These are phyloP conservation scores for Beauveria sp. DNA, from an alignment of 2,329 filamentous ascomycete genomes.

Conservation along the genomic window DNA sequence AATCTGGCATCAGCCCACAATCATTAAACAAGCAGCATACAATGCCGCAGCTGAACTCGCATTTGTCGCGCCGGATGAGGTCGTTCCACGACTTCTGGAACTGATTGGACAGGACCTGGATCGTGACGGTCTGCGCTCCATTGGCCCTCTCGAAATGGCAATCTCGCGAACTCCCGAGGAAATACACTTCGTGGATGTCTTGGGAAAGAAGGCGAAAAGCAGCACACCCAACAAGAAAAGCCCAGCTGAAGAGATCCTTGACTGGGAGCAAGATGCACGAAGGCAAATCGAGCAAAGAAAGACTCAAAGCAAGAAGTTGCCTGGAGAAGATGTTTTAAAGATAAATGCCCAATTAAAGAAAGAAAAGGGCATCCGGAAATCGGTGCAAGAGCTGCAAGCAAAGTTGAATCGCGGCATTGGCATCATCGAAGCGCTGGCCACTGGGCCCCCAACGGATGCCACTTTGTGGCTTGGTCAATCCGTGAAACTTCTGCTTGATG, in stretches of 20 bases:
- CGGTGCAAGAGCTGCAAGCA: conserved; percentile 62
- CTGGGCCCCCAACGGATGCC: conserved; percentile 82
- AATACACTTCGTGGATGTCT: conserved; percentile 80
- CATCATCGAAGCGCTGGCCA: conserved; percentile 73
- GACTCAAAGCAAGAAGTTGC: conserved; percentile 83
- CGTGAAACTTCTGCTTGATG: conserved; percentile 62
- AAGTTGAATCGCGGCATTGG: conserved; percentile 76
- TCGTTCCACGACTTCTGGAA: conserved; percentile 67
- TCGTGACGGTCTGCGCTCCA: conserved; percentile 56
- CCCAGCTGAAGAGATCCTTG: conserved; percentile 91
- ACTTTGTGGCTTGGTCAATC: conserved; percentile 82
- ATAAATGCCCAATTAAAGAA: conserved; percentile 87
- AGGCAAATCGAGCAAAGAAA: conserved; percentile 88
- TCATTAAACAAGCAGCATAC: conserved; percentile 63
- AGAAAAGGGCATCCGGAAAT: conserved; percentile 68
- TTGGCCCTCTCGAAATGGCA: conserved; percentile 82
- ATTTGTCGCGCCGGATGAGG: conserved; percentile 80
- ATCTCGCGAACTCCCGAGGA: conserved; percentile 90
- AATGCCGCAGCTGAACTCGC: conserved; percentile 83
- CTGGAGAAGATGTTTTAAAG: conserved; percentile 79
- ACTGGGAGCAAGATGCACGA: conserved; percentile 93
- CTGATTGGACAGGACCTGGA: conserved; percentile 70
- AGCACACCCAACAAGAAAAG: conserved; percentile 74
- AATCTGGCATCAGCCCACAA: conserved; percentile 19
- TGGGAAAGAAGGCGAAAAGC: conserved; percentile 71